Conservation (phyloP, 208 protist species). For the Tritrichomonas musculus region DNA sequence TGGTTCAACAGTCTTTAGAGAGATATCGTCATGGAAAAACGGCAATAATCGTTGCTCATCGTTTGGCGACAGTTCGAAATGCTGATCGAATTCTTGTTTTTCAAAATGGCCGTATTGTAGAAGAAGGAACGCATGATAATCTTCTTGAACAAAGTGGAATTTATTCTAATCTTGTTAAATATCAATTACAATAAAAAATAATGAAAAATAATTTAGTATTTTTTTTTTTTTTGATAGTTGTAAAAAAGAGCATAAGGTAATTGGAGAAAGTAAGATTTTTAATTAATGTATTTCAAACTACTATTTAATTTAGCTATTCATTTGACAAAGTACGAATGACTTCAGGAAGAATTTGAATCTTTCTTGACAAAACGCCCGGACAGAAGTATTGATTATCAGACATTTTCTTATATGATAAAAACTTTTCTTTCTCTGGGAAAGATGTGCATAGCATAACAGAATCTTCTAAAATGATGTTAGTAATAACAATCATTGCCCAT, state of each 20-base stretch:
- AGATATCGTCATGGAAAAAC: neutral
- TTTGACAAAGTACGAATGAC: neutral
- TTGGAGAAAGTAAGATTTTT: too few relatives aligned
- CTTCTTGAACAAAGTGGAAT: neutral
- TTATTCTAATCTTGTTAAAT: slow-evolving; percentile 22
- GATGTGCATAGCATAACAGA: neutral
- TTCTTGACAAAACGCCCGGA: neutral
- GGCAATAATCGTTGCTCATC: neutral
- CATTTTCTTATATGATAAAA: neutral
- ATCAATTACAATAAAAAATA: slow-evolving; percentile 18
- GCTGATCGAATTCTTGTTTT: slow-evolving; percentile 5
- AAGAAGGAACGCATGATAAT: neutral
- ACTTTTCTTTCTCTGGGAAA: neutral
- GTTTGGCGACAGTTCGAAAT: neutral
- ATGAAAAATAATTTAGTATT: too few relatives aligned
- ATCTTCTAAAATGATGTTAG: neutral
- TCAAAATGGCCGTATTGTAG: neutral
- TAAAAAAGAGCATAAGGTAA: too few relatives aligned
- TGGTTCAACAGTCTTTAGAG: neutral
- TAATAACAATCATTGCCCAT: slow-evolving; percentile 3
- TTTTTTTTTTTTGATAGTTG: too few relatives aligned
- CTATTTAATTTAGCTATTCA: too few relatives aligned
- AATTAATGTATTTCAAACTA: too few relatives aligned
- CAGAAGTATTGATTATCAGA: neutral
- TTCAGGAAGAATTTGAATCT: neutral